Conservation (phyloP, 2,329 filamentous ascomycete genomes). For the Pleomassaria siparia region DNA sequence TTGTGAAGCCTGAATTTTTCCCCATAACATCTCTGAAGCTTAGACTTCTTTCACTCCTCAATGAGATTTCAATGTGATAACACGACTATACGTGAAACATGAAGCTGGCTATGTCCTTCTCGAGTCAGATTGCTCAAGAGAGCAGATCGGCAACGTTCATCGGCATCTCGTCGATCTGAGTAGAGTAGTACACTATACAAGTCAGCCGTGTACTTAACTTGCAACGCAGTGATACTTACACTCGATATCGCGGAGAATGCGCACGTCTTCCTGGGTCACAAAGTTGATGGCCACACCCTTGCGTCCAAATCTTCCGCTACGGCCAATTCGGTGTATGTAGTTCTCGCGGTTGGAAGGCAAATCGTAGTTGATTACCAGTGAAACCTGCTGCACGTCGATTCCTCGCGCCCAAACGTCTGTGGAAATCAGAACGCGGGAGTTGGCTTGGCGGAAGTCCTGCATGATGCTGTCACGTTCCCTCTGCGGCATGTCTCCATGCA, state of each 20-base stretch:
- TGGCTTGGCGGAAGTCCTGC: constrained; percentile 97
- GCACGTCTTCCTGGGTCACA: constrained; percentile 95
- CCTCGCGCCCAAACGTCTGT: constrained; percentile 98
- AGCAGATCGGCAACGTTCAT: constrained; percentile 69
- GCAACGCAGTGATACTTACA: constrained; percentile 54
- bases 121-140: constrained; percentile 14
- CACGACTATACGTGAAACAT: not conserved
- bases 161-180: constrained; percentile 97
- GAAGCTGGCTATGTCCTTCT: not conserved
- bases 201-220: constrained; percentile 34
- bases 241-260: constrained; percentile 96
- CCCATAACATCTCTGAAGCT: not conserved
- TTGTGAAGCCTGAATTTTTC: not conserved
- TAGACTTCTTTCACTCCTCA: not conserved
- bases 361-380: constrained; percentile 98
- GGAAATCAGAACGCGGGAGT: constrained; percentile 92
- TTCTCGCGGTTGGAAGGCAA: constrained; percentile 98
- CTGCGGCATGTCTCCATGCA: constrained; percentile 99
- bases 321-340: constrained; percentile 98
- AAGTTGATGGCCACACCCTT: constrained; percentile 99
- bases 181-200: constrained; percentile 80
- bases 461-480: constrained; percentile 98
- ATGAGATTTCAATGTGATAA: not conserved
- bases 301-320: constrained; percentile 90
- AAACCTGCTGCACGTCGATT: constrained; percentile 98